Percentiles rank a stretch among this genome's conserved stretches.
These are phyloP conservation scores for Vigna radiata DNA, from an alignment of 306 rosid genomes.

Conservation along the genomic window DNA sequence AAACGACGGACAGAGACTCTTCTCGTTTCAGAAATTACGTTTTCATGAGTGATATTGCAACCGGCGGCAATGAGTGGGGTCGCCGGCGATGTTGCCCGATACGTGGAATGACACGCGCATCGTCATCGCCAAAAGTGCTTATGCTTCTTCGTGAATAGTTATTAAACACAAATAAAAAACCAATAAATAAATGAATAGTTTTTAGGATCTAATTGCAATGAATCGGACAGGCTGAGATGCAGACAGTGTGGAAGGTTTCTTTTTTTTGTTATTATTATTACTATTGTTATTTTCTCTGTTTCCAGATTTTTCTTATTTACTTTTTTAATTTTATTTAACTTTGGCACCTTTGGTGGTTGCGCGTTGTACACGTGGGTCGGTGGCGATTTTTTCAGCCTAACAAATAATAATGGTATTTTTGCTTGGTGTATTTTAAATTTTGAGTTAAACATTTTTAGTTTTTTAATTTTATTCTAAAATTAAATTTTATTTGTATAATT, in stretches of 20 bases:
- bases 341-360: slow-evolving; percentile 1
- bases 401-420: no score
- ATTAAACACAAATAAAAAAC: slow-evolving; percentile 16
- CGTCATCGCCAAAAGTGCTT: slow-evolving; percentile 30
- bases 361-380: neutral
- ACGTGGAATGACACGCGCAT: slow-evolving; percentile 39
- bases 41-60: slow-evolving; percentile 31
- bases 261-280: neutral
- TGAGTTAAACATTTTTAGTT: no score
- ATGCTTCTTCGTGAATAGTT: slow-evolving; percentile 1
- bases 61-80: slow-evolving; percentile 48
- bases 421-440: no score
- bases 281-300: neutral
- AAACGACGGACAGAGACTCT: slow-evolving; percentile 36
- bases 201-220: slow-evolving; percentile 41
- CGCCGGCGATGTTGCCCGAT: slow-evolving; percentile 51
- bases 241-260: neutral
- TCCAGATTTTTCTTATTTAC: neutral
- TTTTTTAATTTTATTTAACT: neutral
- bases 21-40: slow-evolving; percentile 37
- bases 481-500: no score
- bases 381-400: no score
- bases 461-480: no score
- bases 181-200: neutral
- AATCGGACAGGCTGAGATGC: slow-evolving; percentile 29